Conservation (phyloP, 2,329 filamentous ascomycete genomes). For the Sodiomyces alkalinus region DNA sequence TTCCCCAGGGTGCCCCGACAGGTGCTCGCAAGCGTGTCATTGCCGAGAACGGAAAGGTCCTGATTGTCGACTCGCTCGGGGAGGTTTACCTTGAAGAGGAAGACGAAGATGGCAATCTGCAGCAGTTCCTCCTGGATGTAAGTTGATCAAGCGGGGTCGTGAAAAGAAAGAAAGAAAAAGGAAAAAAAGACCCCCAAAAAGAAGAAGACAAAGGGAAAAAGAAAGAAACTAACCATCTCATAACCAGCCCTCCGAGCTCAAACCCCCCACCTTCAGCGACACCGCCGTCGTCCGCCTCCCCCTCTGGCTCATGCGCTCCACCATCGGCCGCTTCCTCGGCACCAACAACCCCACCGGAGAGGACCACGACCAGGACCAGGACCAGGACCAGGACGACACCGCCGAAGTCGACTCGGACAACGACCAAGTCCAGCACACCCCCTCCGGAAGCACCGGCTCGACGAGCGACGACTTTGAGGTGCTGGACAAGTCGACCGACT, state of each 20-base stretch:
- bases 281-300: conserved; percentile 74
- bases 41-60: conserved; percentile 86
- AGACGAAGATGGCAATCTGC: conserved; percentile 68
- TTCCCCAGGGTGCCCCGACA: conserved; percentile 43
- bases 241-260: conserved; percentile 59
- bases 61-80: conserved; percentile 82
- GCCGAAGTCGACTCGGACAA: conserved; percentile 26
- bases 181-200: too few relatives aligned
- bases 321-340: conserved; percentile 32
- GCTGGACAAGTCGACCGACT: conserved; percentile 44
- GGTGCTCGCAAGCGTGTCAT: conserved; percentile 77
- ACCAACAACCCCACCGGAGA: conserved; percentile 16
- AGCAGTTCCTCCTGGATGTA: conserved; percentile 81
- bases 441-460: conserved; percentile 34
- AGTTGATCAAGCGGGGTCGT: too few relatives aligned
- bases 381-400: conserved; percentile 20
- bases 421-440: conserved; percentile 33
- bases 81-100: conserved; percentile 93
- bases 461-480: conserved; percentile 47
- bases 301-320: conserved; percentile 50
- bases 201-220: too few relatives aligned
- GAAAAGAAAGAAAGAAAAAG: too few relatives aligned
- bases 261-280: conserved; percentile 60
- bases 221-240: conserved; percentile 9
- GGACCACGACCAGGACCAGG: too few relatives aligned